Evolutionary conservation across 768 basidiomycete species (phyloP).

Genomic region (Pleurotus citrinopileatus): DNA sequence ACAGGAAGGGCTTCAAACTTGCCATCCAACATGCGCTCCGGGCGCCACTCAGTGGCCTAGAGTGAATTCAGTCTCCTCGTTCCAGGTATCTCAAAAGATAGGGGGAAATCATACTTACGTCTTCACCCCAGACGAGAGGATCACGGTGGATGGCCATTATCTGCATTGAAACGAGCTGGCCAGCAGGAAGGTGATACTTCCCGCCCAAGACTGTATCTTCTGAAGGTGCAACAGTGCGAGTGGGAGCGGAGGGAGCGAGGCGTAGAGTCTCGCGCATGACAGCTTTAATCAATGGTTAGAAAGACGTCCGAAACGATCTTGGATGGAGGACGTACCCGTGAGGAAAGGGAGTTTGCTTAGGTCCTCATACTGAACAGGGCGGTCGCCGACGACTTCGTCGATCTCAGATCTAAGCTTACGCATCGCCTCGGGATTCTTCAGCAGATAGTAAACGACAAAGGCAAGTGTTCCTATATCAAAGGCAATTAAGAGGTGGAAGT

Average conservation of each 20-base stretch:
- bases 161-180: constrained; percentile 23
- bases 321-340: constrained; percentile 32
- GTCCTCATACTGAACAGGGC: constrained; percentile 34
- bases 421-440: constrained; percentile 41
- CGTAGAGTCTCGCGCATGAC: constrained; percentile 38
- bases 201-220: constrained; percentile 38
- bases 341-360: constrained; percentile 42
- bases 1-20: constrained; percentile 43
- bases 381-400: constrained; percentile 40
- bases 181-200: constrained; percentile 37
- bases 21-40: constrained; percentile 48
- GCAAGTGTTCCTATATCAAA: constrained; percentile 31
- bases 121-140: constrained; percentile 45
- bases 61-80: too few species aligned
- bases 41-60: constrained; percentile 42
- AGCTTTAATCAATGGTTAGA: constrained; percentile 20
- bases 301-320: not conserved
- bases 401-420: constrained; percentile 44
- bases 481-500: not conserved
- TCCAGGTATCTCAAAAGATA: too few species aligned
- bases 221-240: constrained; percentile 27
- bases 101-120: constrained; percentile 28
- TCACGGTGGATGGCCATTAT: constrained; percentile 33
- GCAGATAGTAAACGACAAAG: constrained; percentile 41
- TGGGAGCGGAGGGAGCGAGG: constrained; percentile 34